phyloP scores from a whole-genome alignment of 106 monocot species.

The Platanthera zijinensis region DNA sequence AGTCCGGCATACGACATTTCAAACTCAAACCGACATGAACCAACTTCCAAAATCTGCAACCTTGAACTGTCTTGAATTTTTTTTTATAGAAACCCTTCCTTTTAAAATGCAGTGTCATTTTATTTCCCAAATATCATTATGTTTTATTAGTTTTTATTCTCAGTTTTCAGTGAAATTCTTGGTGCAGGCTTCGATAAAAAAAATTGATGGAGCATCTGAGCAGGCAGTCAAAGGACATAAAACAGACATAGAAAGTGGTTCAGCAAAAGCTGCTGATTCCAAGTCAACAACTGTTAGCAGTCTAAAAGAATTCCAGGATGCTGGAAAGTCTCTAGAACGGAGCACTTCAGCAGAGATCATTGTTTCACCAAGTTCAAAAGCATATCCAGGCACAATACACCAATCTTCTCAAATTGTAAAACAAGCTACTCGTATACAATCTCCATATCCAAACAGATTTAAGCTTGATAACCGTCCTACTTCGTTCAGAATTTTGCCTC shows the following conservation, averaged over 20 bases:
- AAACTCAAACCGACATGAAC: too few relatives aligned
- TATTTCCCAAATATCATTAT: neutral
- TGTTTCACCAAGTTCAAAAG: slow-evolving; percentile 23
- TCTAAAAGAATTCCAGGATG: slow-evolving; percentile 13
- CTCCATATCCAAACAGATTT: slow-evolving; percentile 33
- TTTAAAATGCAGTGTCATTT: neutral
- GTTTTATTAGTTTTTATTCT: neutral
- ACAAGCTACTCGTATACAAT: slow-evolving; percentile 18
- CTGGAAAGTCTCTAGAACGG: slow-evolving; percentile 24
- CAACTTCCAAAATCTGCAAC: too few relatives aligned
- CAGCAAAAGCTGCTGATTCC: slow-evolving; percentile 15
- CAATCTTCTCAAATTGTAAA: slow-evolving; percentile 22
- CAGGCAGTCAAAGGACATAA: slow-evolving; percentile 46
- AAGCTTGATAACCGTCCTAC: slow-evolving; percentile 72
- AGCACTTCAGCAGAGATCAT: slow-evolving; percentile 18
- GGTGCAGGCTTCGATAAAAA: slow-evolving; percentile 21
- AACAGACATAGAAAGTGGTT: slow-evolving; percentile 18
- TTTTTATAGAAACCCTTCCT: neutral
- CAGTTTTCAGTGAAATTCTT: neutral
- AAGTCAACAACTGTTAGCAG: slow-evolving; percentile 3
- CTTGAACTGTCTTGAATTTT: neutral
- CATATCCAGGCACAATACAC: slow-evolving; percentile 8
- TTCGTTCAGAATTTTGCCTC: slow-evolving; percentile 81
- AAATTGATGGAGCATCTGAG: slow-evolving; percentile 30
- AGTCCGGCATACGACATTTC: too few relatives aligned